phyloP scores from a whole-genome alignment of 192 early-diverging fungal genomes.

The Martensiomyces pterosporus region DNA sequence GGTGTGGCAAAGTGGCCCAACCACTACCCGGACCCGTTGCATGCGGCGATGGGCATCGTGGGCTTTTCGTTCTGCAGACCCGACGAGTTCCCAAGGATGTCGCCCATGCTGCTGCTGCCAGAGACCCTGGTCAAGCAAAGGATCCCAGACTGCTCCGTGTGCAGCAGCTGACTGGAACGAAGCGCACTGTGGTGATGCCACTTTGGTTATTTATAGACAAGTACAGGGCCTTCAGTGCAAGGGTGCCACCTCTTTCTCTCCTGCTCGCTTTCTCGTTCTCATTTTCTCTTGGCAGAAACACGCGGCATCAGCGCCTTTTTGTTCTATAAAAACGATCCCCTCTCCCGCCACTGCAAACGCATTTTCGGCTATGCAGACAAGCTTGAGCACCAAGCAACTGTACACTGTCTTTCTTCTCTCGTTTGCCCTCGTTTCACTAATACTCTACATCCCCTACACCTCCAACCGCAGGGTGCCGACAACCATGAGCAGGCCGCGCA shows the following conservation, averaged over 20 bases:
- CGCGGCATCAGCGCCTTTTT: neutral
- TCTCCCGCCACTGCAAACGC: too few species aligned
- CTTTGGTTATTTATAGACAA: too few species aligned
- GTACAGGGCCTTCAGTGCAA: too few species aligned
- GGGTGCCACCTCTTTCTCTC: too few species aligned
- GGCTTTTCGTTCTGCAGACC: conserved; percentile 34
- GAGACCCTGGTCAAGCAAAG: conserved; percentile 15
- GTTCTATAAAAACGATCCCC: conserved; percentile 1
- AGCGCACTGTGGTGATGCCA: too few species aligned
- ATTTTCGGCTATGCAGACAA: too few species aligned
- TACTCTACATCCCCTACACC: conserved; percentile 24
- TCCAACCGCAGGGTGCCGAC: neutral
- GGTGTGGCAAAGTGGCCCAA: conserved; percentile 40
- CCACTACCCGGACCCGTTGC: conserved; percentile 39
- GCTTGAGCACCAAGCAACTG: conserved; percentile 2
- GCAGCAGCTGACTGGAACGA: too few species aligned
- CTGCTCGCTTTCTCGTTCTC: neutral
- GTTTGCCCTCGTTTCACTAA: conserved; percentile 13
- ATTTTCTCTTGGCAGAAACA: neutral
- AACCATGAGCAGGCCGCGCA: conserved; percentile 30
- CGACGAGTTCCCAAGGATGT: conserved; percentile 32
- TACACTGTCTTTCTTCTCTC: conserved; percentile 9
- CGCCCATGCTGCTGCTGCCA: conserved; percentile 43
- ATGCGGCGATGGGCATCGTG: conserved; percentile 41
- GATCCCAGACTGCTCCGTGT: too few species aligned